Evolutionary conservation across 2,329 filamentous ascomycete genomes (phyloP).

Genomic region (Alternaria tenuissima): DNA sequence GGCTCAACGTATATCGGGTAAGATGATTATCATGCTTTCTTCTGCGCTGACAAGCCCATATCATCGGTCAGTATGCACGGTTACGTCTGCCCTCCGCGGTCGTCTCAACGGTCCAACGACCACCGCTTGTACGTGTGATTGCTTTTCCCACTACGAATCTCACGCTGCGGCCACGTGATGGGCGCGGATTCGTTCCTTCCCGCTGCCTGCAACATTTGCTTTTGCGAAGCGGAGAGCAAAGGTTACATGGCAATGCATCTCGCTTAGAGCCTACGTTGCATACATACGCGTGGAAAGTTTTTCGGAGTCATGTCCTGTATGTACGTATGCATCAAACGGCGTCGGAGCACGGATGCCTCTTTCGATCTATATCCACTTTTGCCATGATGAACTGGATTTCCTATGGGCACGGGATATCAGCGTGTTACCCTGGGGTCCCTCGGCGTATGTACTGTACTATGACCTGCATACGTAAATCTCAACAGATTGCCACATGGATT

Average conservation of each 20-base stretch:
- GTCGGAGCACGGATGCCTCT: constrained; percentile 3
- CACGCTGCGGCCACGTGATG: not conserved
- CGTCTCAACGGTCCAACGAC: not conserved
- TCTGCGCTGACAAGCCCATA: constrained; percentile 3
- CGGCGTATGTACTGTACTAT: constrained; percentile 4
- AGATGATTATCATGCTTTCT: constrained; percentile 3
- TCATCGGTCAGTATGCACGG: constrained; percentile 5
- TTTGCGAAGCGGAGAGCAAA: not conserved
- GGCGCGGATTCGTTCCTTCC: not conserved
- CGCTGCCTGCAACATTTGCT: not conserved
- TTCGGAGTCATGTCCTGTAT: not conserved
- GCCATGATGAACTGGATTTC: not conserved
- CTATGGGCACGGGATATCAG: not conserved
- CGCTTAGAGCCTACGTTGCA: not conserved
- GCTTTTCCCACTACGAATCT: not conserved
- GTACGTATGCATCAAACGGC: constrained; percentile 4
- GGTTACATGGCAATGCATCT: not conserved
- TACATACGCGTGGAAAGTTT: not conserved
- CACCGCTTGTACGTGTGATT: not conserved
- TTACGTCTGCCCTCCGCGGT: not conserved
- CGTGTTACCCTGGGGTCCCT: not conserved
- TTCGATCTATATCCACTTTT: constrained; percentile 3
- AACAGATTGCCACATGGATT: constrained; percentile 3
- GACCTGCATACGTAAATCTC: constrained; percentile 4
- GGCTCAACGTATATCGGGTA: constrained; percentile 9